phyloP scores from a whole-genome alignment of 2,329 filamentous ascomycete genomes.

The Fusarium sp. region DNA sequence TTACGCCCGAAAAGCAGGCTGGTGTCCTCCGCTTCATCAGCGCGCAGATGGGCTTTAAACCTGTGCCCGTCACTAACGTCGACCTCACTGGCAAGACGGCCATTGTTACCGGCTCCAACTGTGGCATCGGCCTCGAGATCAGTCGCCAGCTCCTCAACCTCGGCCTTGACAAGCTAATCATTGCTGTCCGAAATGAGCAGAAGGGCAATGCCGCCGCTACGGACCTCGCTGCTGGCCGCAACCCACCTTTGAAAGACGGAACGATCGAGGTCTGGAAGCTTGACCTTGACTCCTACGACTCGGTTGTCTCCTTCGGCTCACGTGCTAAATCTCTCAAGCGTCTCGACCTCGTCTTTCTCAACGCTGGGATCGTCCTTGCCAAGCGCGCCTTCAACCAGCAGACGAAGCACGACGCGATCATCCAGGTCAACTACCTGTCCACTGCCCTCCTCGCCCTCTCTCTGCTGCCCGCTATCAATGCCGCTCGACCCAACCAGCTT shows the following conservation, averaged over 20 bases:
- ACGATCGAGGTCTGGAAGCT: constrained; percentile 33
- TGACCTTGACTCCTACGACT: constrained; percentile 28
- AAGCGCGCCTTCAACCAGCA: background rate
- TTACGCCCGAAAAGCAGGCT: background rate
- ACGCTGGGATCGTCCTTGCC: constrained; percentile 29
- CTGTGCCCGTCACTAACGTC: background rate
- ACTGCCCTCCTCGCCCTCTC: constrained; percentile 42
- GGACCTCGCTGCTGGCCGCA: constrained; percentile 8
- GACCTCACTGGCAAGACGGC: background rate
- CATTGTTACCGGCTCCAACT: background rate
- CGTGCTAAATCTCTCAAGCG: background rate
- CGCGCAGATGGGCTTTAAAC: background rate
- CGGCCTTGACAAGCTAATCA: constrained; percentile 52
- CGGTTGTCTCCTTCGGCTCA: constrained; percentile 9
- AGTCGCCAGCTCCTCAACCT: background rate
- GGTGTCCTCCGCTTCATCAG: background rate
- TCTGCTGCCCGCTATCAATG: constrained; percentile 37
- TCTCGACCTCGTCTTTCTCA: constrained; percentile 33
- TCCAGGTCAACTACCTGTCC: constrained; percentile 48
- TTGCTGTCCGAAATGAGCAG: constrained; percentile 53
- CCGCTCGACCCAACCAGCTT: constrained; percentile 11
- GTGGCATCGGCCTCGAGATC: constrained; percentile 1
- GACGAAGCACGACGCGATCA: constrained; percentile 39
- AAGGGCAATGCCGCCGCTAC: constrained; percentile 46
- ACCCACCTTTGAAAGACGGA: constrained; percentile 5